phyloP scores from a whole-genome alignment of 139 green algal species.

The Prasinococcaceae sp. region DNA sequence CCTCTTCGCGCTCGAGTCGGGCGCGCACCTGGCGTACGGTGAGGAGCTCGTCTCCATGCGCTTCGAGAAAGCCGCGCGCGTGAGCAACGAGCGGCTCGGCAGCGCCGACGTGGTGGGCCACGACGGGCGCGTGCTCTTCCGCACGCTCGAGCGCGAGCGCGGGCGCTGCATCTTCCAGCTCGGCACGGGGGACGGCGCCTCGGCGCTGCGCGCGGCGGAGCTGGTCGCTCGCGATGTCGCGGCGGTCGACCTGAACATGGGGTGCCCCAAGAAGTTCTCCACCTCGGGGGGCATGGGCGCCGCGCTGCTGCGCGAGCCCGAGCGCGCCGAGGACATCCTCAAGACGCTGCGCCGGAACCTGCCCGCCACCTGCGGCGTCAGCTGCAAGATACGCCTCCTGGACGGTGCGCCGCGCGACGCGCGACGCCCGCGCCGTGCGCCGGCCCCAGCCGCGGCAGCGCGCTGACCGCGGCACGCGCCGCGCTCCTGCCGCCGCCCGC shows the following conservation, averaged over 20 bases:
- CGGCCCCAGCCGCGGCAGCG: too few relatives aligned
- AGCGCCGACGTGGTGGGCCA: constrained; percentile 20
- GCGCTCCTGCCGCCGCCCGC: background rate
- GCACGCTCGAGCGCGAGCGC: constrained; percentile 21
- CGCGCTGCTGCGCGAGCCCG: constrained; percentile 19
- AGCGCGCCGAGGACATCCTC: constrained; percentile 20
- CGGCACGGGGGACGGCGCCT: constrained; percentile 16
- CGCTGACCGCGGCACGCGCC: too few relatives aligned
- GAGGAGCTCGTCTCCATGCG: constrained; percentile 33
- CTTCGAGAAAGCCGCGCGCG: too few relatives aligned
- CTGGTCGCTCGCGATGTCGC: constrained; percentile 24
- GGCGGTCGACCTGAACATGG: constrained; percentile 33
- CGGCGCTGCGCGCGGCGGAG: constrained; percentile 17
- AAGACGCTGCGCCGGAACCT: constrained; percentile 24
- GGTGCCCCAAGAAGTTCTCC: constrained; percentile 28
- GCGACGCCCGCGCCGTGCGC: too few relatives aligned
- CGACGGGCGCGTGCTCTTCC: constrained; percentile 17
- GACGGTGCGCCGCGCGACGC: background rate
- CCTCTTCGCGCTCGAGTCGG: constrained; percentile 21
- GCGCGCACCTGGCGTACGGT: constrained; percentile 25
- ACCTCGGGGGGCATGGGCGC: constrained; percentile 19
- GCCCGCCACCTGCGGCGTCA: constrained; percentile 17
- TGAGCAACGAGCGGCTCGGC: constrained; percentile 3
- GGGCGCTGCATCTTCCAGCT: constrained; percentile 21
- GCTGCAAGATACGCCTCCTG: constrained; percentile 30